Conservation (phyloP, 2,329 filamentous ascomycete species). For the Fusarium tuaranense region DNA sequence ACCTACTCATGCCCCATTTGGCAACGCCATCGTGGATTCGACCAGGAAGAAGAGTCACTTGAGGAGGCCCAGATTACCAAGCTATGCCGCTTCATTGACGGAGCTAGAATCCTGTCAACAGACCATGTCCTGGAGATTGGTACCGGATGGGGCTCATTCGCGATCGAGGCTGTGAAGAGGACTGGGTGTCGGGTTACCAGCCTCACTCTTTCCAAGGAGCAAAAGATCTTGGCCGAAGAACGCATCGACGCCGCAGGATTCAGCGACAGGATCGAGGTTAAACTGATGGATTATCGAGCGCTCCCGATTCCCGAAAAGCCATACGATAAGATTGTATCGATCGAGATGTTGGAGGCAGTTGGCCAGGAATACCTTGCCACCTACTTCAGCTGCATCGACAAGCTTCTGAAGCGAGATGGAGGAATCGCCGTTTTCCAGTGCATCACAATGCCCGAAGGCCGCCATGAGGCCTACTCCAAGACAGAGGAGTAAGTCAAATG, state of each 20-base stretch:
- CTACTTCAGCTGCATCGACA: slow-evolving; percentile 75
- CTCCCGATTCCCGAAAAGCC: slow-evolving; percentile 63
- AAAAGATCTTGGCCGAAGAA: slow-evolving; percentile 75
- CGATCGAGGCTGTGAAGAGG: slow-evolving; percentile 73
- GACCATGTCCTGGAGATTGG: slow-evolving; percentile 82
- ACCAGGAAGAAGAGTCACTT: slow-evolving; percentile 63
- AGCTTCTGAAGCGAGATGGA: slow-evolving; percentile 72
- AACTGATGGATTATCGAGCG: slow-evolving; percentile 76
- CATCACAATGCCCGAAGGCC: slow-evolving; percentile 79
- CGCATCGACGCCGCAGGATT: slow-evolving; percentile 72
- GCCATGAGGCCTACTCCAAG: slow-evolving; percentile 74
- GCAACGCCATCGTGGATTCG: slow-evolving; percentile 42
- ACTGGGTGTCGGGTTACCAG: slow-evolving; percentile 78
- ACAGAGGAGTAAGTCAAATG: slow-evolving; percentile 66
- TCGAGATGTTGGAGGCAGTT: slow-evolving; percentile 83
- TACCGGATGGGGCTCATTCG: slow-evolving; percentile 81
- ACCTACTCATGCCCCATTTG: slow-evolving; percentile 80
- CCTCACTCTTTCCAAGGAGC: slow-evolving; percentile 75
- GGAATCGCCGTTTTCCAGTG: slow-evolving; percentile 80
- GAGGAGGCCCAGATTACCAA: slow-evolving; percentile 77
- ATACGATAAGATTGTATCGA: slow-evolving; percentile 79
- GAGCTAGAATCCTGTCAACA: slow-evolving; percentile 69
- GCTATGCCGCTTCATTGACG: slow-evolving; percentile 73
- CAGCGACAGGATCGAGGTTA: slow-evolving; percentile 70
- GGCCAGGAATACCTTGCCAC: slow-evolving; percentile 74